phyloP scores from a whole-genome alignment of 495 filamentous ascomycete species.

The Ramalina peruviana region DNA sequence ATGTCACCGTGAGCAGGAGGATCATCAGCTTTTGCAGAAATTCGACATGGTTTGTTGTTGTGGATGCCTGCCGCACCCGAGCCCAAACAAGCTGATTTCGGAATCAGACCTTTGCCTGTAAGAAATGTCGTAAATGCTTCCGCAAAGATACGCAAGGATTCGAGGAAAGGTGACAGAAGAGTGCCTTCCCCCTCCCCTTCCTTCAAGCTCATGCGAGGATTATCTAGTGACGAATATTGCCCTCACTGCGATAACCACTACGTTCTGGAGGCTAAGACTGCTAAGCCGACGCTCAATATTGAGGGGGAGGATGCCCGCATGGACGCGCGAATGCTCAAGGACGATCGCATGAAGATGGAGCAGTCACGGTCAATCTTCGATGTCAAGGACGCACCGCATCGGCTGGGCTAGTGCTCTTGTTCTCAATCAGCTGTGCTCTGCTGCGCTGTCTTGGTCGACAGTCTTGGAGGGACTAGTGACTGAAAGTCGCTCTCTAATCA shows the following conservation, averaged over 20 bases:
- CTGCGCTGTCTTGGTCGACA: too few relatives aligned
- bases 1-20: slow-evolving; percentile 73
- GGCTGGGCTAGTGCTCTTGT: slow-evolving; percentile 44
- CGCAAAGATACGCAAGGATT: slow-evolving; percentile 84
- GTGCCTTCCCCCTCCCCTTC: not conserved
- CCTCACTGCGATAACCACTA: slow-evolving; percentile 99
- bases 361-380: slow-evolving; percentile 56
- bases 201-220: not conserved
- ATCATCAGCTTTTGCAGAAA: slow-evolving; percentile 58
- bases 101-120: slow-evolving; percentile 66
- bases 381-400: slow-evolving; percentile 54
- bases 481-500: too few relatives aligned
- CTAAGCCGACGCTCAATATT: slow-evolving; percentile 64
- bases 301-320: slow-evolving; percentile 81
- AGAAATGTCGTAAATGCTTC: slow-evolving; percentile 97
- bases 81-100: not conserved
- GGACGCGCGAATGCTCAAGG: slow-evolving; percentile 83
- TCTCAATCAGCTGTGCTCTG: too few relatives aligned
- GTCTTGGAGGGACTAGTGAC: too few relatives aligned
- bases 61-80: not conserved
- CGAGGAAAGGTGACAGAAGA: slow-evolving; percentile 53
- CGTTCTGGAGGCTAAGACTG: slow-evolving; percentile 72
- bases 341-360: slow-evolving; percentile 61
- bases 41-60: slow-evolving; percentile 57
- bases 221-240: slow-evolving; percentile 85